phyloP scores from a whole-genome alignment of 225 moss, liverwort and hornwort genomes.

The Pseudoscleropodium purum region DNA sequence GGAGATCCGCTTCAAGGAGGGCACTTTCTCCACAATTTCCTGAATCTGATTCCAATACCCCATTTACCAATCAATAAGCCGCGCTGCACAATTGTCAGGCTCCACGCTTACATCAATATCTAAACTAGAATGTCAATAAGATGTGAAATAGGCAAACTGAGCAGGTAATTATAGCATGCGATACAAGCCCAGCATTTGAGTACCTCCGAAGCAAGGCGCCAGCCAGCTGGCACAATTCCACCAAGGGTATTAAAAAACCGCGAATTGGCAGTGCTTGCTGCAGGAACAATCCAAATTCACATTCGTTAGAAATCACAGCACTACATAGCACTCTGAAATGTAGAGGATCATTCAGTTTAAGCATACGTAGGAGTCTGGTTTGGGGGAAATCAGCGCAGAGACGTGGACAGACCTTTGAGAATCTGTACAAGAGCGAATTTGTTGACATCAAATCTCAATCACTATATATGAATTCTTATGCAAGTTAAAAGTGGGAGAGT shows the following conservation, averaged over 20 bases:
- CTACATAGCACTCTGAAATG: not conserved
- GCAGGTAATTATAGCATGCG: not conserved
- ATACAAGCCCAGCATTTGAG: not conserved
- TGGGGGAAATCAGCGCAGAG: not conserved
- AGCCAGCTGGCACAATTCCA: slow-evolving; percentile 73
- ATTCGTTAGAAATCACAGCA: not conserved
- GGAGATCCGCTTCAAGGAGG: slow-evolving; percentile 80
- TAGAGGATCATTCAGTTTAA: not conserved
- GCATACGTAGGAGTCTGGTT: not conserved
- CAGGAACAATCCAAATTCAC: slow-evolving; percentile 2
- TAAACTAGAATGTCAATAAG: not conserved
- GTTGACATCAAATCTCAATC: not conserved
- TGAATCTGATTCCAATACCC: slow-evolving; percentile 27
- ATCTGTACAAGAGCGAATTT: not conserved
- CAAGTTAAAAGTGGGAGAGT: not conserved
- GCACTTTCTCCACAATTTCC: slow-evolving; percentile 59
- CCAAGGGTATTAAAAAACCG: slow-evolving; percentile 71
- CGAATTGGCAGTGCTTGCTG: slow-evolving; percentile 91
- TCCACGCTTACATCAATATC: not conserved
- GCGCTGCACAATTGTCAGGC: not conserved
- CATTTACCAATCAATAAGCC: slow-evolving; percentile 4
- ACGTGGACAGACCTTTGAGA: not conserved
- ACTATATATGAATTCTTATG: not conserved
- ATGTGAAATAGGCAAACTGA: not conserved
- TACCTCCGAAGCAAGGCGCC: slow-evolving; percentile 88